Evolutionary conservation across 495 filamentous ascomycete genomes (phyloP), one percentile per base, ranked within the genome.

Genomic region (Penicillium steckii): DNA sequence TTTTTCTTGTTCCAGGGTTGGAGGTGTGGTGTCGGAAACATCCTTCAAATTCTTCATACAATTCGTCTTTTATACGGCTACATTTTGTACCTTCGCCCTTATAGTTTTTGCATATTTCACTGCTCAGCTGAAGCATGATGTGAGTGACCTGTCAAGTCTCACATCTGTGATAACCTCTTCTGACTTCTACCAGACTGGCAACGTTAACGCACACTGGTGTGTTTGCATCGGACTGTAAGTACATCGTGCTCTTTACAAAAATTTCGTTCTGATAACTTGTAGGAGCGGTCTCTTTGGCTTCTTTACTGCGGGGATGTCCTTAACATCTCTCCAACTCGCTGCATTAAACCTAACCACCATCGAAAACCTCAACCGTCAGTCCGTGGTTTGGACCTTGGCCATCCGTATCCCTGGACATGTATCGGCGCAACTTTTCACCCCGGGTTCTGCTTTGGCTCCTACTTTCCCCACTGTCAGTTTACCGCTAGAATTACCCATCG

Each of bases 31-130:
- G 8, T 87, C 84, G 0, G 92, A 96, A 62, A 91, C 75, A 59
- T 86, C 80, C 10, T 90, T 88, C 73, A 96, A 96, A 54, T 96
- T 88, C 57, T 97, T 97, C 55, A 76, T 91, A 10, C 92, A 96
- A 57, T 95, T 95, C 57, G 83, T 84, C 3, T 74, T 77, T 17
- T 96, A 91, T 61, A 80, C 85, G 9, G 59, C 79, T 6, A 46
- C 91, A 5, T 91, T 84, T 60, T 92, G 86, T 55, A 61, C 71
- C 15, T 84, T 85, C 56, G 62, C 78, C 23, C 70, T 95, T 3
- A 78, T 85, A 32, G 68, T 84, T 1, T 71, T 81, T 61, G 81
- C 81, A 10, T 67, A 77, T 21, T 82, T 83, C 37, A 67, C 84
- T 9, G 73, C 73, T 3, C 81, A 84, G 56, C 47, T 71, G 7